Conservation (phyloP, 495 filamentous ascomycete species). For the Aspergillus egyptiacus region DNA sequence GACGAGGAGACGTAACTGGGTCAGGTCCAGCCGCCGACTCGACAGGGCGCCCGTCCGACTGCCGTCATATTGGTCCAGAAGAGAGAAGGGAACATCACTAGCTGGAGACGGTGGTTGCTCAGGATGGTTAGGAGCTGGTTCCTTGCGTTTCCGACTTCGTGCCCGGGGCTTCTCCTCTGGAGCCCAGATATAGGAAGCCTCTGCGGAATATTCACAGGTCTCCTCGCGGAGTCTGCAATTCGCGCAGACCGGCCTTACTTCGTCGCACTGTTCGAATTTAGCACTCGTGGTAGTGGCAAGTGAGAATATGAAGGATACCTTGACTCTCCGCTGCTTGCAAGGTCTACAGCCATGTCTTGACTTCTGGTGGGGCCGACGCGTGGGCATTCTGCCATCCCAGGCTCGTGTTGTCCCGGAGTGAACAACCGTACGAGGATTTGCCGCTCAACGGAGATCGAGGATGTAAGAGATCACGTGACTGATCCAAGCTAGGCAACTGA, state of each 20-base stretch:
- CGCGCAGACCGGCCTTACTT: constrained; percentile 17
- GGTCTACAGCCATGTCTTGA: constrained; percentile 23
- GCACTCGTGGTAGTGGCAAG: not conserved
- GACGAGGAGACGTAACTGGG: constrained; percentile 18
- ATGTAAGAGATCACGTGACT: too few relatives aligned
- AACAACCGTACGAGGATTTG: too few relatives aligned
- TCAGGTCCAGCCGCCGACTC: constrained; percentile 11
- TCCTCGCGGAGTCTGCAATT: constrained; percentile 19
- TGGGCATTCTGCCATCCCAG: too few relatives aligned
- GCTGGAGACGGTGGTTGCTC: not conserved
- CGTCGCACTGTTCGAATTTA: constrained; percentile 18
- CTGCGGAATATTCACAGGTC: constrained; percentile 18
- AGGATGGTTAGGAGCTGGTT: not conserved
- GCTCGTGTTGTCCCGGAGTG: too few relatives aligned
- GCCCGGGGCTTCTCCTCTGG: not conserved
- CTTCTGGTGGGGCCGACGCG: constrained; percentile 20
- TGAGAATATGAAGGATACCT: constrained; percentile 14
- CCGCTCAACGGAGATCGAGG: too few relatives aligned
- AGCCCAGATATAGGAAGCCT: constrained; percentile 18
- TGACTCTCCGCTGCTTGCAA: constrained; percentile 25
- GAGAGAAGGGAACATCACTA: constrained; percentile 1
- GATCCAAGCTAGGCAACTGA: too few relatives aligned
- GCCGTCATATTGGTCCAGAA: constrained; percentile 1
- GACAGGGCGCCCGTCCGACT: not conserved
- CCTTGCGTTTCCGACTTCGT: not conserved